Evolutionary conservation across 2,329 filamentous ascomycete species (phyloP), one percentile per base, ranked within the genome.

Genomic region (Sarocladium strictum): DNA sequence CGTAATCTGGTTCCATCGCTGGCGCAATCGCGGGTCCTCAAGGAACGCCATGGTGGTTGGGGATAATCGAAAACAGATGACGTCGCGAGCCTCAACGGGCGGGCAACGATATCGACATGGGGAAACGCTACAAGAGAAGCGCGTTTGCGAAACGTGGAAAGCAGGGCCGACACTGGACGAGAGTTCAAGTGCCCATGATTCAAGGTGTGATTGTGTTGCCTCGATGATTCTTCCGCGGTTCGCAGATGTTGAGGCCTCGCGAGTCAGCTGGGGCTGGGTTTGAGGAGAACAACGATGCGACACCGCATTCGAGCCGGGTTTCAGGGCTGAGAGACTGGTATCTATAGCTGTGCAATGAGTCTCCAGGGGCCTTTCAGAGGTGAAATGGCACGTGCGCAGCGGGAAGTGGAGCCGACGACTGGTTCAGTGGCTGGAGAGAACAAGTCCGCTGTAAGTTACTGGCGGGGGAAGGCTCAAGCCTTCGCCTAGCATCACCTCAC

Each of bases 1-100:
- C 6, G 89, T 87, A 67, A 97, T 86, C 67, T 94, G 90, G 69
- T 97, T 95, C 81, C 96, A 90, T 63, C 89, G 90, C 71, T 96
- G 91, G 61, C 92, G 90, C 70, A 96, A 84, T 64, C 92, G 89
- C 58, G 92, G 92, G 71, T 97, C 92, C 66, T 86, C 83, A 60
- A 87, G 75, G 61, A 86, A 83, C 54, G 79, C 74, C 80, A 83
- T 83, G 58, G 53, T 67, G 67, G 56, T 50, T 37, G 19, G 47
- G 17, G 37, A 23, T 37, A 29, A 23, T 40, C 33, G 29, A 40
- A 21, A n/a, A n/a, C 17, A 21, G 17, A 53, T 53, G 50, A 53
- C 50, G 50, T 53, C 50, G 50, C 50, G 33, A 40, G 50, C 32
- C 50, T 53, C 50, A 40, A 19, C 50, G 32, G 50, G 32, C 50